Conservation (phyloP, 768 basidiomycete species). For the Tulasnella sp. region DNA sequence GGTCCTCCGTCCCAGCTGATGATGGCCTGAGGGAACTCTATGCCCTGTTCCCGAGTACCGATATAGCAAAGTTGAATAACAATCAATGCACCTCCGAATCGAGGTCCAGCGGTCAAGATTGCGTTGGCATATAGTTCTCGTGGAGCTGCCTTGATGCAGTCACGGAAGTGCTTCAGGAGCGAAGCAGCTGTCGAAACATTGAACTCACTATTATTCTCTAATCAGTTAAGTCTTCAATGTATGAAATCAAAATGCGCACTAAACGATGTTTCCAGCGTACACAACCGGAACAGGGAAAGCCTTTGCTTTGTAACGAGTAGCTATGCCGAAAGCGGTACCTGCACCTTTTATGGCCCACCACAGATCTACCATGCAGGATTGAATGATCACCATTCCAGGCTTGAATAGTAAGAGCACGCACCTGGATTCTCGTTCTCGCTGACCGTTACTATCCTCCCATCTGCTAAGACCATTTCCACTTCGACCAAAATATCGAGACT, state of each 20-base stretch:
- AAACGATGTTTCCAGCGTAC: slow-evolving; percentile 85
- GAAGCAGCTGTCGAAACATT: slow-evolving; percentile 76
- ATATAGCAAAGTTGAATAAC: slow-evolving; percentile 88
- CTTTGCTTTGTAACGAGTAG: slow-evolving; percentile 77
- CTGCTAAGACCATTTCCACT: slow-evolving; percentile 82
- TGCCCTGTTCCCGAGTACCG: slow-evolving; percentile 57
- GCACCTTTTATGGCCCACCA: slow-evolving; percentile 84
- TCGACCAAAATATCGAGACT: slow-evolving; percentile 86
- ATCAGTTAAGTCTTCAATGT: slow-evolving; percentile 1
- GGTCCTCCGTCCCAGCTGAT: slow-evolving; percentile 80
- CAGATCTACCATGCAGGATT: slow-evolving; percentile 38
- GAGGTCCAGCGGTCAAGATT: slow-evolving; percentile 80
- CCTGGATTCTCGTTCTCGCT: slow-evolving; percentile 62
- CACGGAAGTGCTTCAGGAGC: slow-evolving; percentile 81
- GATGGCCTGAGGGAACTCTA: slow-evolving; percentile 67
- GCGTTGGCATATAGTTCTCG: slow-evolving; percentile 82
- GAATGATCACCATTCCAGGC: not conserved
- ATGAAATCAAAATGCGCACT: slow-evolving; percentile 38
- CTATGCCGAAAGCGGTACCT: slow-evolving; percentile 71
- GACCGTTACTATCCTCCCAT: slow-evolving; percentile 70
- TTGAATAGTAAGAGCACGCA: slow-evolving; percentile 23
- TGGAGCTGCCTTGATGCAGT: slow-evolving; percentile 81
- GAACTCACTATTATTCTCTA: slow-evolving; percentile 52
- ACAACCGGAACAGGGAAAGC: slow-evolving; percentile 84
- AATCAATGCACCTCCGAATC: slow-evolving; percentile 60